Base-by-base conservation (phyloP, 2,329 filamentous ascomycete genomes). In the Zasmidium citrigriseum region DNA sequence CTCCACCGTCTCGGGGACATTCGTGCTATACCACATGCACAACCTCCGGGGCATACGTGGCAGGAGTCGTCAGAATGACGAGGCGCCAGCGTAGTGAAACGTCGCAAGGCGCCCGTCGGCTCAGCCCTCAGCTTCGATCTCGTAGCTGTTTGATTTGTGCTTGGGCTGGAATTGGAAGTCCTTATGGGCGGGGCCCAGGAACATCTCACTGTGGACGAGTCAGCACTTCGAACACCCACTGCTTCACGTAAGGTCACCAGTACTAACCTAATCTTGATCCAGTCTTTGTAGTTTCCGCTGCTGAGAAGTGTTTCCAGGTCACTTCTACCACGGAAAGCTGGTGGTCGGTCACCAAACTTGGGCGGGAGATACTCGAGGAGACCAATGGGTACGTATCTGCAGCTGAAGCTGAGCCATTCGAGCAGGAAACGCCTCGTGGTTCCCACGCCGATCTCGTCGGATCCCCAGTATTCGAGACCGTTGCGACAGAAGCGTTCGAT, bases 141-240 rank as follows among this genome's bases (percentile, higher is more conserved):
- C 89, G 72, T 96, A 96, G 54, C 88, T 85, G 72, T 96, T 96
- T 48, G 91, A 95, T 81, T 96, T 98, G 80, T 99, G 95, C 82
- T 99, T 99, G 2, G 95, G 95, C 77, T 93, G 87, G 77, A 98
- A 99, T 65, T 89, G 88, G 82, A 98, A 99, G 68, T 90, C 89
- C 41, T 90, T 87, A 67, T 96, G 91, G 5, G 91, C 90, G 47
- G 91, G 91, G 7, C 95, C 95, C 18, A 99, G 83, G 80, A 96
- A 99, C 92, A 99, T 98, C 74, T 99, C 95, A 74, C 93, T 96
- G 51, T 41, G 24, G n/a, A 34, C 48, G 46, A 50, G 12, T 58
- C 52, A 60, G 55, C 34, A 16, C 1, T 44, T 27, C 23, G 9
- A 21, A 14, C 3, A 2, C 3, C 29, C 18, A n/a, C n/a, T 2